phyloP scores from a whole-genome alignment of 1,284 basidiomycete genomes.

The Ceratobasidium sp. region DNA sequence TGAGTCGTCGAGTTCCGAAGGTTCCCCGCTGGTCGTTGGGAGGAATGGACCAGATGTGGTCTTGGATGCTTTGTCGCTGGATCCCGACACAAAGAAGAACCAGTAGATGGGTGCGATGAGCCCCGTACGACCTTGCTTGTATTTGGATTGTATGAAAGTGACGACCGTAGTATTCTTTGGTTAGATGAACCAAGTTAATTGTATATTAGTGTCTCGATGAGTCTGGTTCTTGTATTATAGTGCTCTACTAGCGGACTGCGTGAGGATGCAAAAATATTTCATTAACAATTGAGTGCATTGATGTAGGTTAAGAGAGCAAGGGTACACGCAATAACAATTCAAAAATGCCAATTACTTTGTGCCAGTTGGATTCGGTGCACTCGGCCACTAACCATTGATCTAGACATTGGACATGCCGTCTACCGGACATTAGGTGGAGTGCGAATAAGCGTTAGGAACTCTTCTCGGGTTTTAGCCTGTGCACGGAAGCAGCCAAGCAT shows the following conservation, averaged over 20 bases:
- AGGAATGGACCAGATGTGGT: constrained; percentile 6
- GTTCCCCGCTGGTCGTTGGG: constrained; percentile 35
- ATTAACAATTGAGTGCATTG: constrained; percentile 41
- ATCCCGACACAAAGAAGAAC: constrained; percentile 32
- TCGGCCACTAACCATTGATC: not conserved
- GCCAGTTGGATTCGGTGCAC: constrained; percentile 40
- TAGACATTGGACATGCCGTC: not conserved
- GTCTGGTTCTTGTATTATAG: constrained; percentile 18
- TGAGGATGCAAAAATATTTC: not conserved
- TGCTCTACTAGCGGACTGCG: not conserved
- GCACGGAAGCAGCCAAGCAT: constrained; percentile 99
- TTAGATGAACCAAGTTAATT: constrained; percentile 26
- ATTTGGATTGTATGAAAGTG: constrained; percentile 10
- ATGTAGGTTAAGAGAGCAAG: not conserved
- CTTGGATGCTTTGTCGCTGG: constrained; percentile 29
- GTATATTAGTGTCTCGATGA: constrained; percentile 8
- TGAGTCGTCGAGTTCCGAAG: constrained; percentile 28
- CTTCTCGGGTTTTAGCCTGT: constrained; percentile 97
- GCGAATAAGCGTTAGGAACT: constrained; percentile 84
- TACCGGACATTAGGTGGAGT: constrained; percentile 51
- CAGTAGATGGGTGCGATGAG: constrained; percentile 18
- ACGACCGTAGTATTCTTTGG: constrained; percentile 2
- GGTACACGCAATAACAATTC: constrained; percentile 4
- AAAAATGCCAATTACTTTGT: not conserved
- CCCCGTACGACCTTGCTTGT: not conserved